Base-by-base conservation (phyloP, 805 yeast species). In the Jamesozyma jinghongensis region DNA sequence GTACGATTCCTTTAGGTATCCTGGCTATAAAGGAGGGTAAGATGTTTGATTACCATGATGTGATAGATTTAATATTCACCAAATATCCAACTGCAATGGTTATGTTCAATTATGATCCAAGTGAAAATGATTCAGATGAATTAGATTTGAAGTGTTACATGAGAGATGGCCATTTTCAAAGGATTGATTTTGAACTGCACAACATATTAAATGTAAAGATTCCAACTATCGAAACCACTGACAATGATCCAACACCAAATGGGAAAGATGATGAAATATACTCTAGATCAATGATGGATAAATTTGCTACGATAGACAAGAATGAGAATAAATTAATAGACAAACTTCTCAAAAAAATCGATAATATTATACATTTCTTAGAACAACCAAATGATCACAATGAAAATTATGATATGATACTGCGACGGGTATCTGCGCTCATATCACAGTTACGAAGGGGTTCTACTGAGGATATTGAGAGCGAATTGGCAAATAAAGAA, bases 381-480 rank as follows among this genome's bases (percentile, higher is more conserved):
- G 16, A 26, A 37, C 38, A 25, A 38, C 39, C 7, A 18, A 18
- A 17, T 1, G 19, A 10, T 2, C 17, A 33, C 20, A 16, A 27
- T 34, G 37, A 34, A 3, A 20, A 26, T 27, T 34, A 40, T 41
- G 55, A 53, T 26, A 40, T 34, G 11, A 44, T 56, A 19, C 35
- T 57, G 34, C 37, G 57, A 18, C 40, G 45, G 11, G 35, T 55
- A 5, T 48, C 57, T 1, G 25, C 55, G 32, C 37, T 59, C 8
- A 44, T 56, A 3, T 41, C 50, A 10, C 51, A 40, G 20, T 31
- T 59, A 22, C 38, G 45, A 20, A 53, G 49, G 40, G 41, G 37
- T 1, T 42, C 52, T 6, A 56, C 61, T 8, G 26, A 26, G 3
- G 62, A 57, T 36, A 56, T 59, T 12, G 51, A 55, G 17, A 47